Evolutionary conservation across 1,284 basidiomycete genomes (phyloP), one percentile per base, ranked within the genome.

Genomic region (Anthracocystis setariae): DNA sequence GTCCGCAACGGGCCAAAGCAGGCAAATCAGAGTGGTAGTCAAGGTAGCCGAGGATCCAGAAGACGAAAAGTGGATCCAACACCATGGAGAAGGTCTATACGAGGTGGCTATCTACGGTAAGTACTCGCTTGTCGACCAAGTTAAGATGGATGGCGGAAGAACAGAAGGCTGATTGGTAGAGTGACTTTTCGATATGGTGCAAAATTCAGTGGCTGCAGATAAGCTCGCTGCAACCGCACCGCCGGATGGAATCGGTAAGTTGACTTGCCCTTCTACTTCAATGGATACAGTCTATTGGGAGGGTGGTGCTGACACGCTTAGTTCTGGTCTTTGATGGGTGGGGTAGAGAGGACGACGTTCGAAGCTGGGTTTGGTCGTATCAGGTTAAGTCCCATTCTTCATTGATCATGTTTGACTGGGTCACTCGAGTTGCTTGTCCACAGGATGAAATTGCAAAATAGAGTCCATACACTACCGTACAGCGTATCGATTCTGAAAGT

Each of bases 171-270:
- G n/a, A n/a, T n/a, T n/a, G n/a, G n/a, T n/a, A n/a, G n/a, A n/a
- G n/a, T n/a, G n/a, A n/a, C n/a, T n/a, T n/a, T n/a, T n/a, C n/a
- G n/a, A n/a, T n/a, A n/a, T n/a, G n/a, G n/a, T n/a, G n/a, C n/a
- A n/a, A n/a, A 10, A 39, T 12, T 8, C 20, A 59, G 70, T 73
- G n/a, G 60, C 70, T 2, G 70, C 70, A 9, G 70, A 67, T 29
- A 63, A 58, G 48, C 25, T 69, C 20, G 46, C 70, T 5, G 3
- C 50, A 3, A 58, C 53, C 5, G 70, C 65, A 3, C 70, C 70
- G 15, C 70, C 70, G 13, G 70, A 73, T 47, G 70, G 70, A 17
- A 61, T 73, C 18, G 70, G 66, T 69, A 51, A 63, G 60, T 62
- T 25, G 15, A 23, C 17, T 0, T 8, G n/a, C n/a, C n/a, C n/a